phyloP scores from a whole-genome alignment of 2,329 filamentous ascomycete genomes.

The Beauveria rudraprayagi region DNA sequence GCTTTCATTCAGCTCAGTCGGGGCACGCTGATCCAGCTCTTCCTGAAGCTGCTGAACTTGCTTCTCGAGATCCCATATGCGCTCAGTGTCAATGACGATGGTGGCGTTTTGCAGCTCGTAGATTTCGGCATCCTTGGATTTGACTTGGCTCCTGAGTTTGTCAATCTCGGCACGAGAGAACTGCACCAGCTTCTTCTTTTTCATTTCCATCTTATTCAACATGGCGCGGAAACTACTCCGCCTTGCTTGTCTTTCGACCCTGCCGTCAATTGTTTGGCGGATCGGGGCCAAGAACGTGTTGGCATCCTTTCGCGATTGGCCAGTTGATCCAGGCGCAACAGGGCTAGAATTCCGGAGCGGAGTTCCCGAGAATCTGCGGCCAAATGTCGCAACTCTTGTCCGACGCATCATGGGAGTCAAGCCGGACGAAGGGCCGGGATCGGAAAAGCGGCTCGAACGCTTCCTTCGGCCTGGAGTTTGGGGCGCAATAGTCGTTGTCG shows the following conservation, averaged over 20 bases:
- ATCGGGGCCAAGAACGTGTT: slow-evolving; percentile 25
- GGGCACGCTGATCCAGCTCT: slow-evolving; percentile 20
- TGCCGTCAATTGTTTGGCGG: slow-evolving; percentile 47
- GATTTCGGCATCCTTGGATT: slow-evolving; percentile 44
- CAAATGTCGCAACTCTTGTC: slow-evolving; percentile 33
- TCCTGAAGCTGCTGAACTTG: slow-evolving; percentile 30
- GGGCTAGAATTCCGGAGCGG: slow-evolving; percentile 21
- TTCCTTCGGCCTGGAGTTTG: slow-evolving; percentile 27
- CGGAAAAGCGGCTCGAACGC: slow-evolving; percentile 50
- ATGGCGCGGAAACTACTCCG: slow-evolving; percentile 51
- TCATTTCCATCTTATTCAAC: slow-evolving; percentile 43
- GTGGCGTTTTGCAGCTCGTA: slow-evolving; percentile 44
- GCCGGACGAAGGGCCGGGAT: slow-evolving; percentile 47
- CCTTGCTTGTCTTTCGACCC: slow-evolving; percentile 48
- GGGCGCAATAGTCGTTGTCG: background rate
- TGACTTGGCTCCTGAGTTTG: slow-evolving; percentile 40
- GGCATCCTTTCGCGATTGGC: slow-evolving; percentile 17
- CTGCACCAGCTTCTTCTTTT: slow-evolving; percentile 33
- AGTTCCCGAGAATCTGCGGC: slow-evolving; percentile 39
- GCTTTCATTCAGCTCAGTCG: slow-evolving; percentile 18
- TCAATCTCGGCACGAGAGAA: slow-evolving; percentile 39
- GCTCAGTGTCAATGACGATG: slow-evolving; percentile 38
- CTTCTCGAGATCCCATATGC: slow-evolving; percentile 33
- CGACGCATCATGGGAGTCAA: slow-evolving; percentile 52
- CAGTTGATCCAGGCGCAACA: slow-evolving; percentile 11